phyloP scores from a whole-genome alignment of 1,139 yeast species.

The Pichia sp. region DNA sequence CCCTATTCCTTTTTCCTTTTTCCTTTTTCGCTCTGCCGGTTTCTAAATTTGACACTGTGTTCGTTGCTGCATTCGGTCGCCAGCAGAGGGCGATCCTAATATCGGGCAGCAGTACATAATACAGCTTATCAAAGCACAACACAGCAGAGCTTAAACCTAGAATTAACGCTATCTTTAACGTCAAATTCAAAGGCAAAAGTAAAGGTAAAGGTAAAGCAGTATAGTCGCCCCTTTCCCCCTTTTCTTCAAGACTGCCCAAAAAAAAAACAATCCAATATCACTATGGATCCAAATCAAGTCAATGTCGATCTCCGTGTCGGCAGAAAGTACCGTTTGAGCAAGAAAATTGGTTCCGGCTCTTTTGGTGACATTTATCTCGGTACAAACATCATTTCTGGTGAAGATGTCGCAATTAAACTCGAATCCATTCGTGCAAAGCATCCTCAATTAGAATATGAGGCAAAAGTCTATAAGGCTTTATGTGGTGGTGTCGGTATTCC shows the following conservation, averaged over 20 bases:
- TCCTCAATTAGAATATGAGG: slow-evolving; percentile 96
- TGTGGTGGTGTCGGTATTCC: slow-evolving; percentile 99
- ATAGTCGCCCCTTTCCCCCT: no score
- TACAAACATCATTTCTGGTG: slow-evolving; percentile 90
- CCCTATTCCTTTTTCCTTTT: no score
- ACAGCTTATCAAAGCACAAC: no score
- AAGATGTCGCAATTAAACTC: slow-evolving; percentile 93
- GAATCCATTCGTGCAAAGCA: slow-evolving; percentile 89
- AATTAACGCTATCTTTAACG: no score
- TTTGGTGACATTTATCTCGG: slow-evolving; percentile 92
- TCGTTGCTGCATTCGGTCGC: no score
- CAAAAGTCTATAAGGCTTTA: slow-evolving; percentile 86
- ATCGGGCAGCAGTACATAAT: no score
- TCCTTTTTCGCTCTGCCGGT: no score
- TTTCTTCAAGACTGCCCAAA: neutral
- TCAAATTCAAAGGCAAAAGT: neutral
- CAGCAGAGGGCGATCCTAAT: no score
- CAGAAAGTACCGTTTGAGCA: slow-evolving; percentile 88
- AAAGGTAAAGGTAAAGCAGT: no score
- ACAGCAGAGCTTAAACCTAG: no score
- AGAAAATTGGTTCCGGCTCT: slow-evolving; percentile 96
- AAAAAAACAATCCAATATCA: neutral
- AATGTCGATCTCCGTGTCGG: slow-evolving; percentile 64
- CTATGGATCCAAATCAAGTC: slow-evolving; percentile 15
- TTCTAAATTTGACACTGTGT: no score